These are phyloP conservation scores for Salix caprea DNA, from an alignment of 345 rosid genomes.

Conservation along the genomic window DNA sequence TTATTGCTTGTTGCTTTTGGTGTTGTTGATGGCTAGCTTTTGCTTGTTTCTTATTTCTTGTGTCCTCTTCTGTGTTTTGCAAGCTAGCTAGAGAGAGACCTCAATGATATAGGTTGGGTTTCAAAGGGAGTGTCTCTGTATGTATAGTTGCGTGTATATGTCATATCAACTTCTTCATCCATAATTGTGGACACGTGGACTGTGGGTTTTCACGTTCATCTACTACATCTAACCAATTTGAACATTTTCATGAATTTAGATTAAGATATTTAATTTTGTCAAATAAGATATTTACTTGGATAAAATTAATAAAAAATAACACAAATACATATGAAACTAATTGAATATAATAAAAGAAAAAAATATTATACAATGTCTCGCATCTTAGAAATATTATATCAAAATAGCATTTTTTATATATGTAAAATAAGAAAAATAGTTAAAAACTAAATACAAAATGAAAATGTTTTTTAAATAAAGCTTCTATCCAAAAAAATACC, in stretches of 20 bases:
- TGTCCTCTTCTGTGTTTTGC: slow-evolving; percentile 15
- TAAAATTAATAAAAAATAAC: too few relatives aligned
- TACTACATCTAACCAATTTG: neutral
- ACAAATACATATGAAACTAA: too few relatives aligned
- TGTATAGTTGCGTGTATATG: slow-evolving; percentile 38
- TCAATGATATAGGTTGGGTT: slow-evolving; percentile 37
- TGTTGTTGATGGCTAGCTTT: slow-evolving; percentile 10
- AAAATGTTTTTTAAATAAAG: too few relatives aligned
- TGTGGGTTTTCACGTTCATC: slow-evolving; percentile 21
- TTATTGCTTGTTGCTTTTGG: slow-evolving; percentile 3
- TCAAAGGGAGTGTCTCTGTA: neutral
- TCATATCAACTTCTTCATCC: slow-evolving; percentile 20
- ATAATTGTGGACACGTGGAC: slow-evolving; percentile 33
- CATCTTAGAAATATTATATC: too few relatives aligned
- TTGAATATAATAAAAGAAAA: too few relatives aligned
- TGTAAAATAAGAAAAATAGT: too few relatives aligned
- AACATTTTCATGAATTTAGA: neutral
- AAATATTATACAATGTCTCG: too few relatives aligned
- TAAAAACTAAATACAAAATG: too few relatives aligned
- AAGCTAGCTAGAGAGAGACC: slow-evolving; percentile 15
- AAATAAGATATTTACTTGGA: too few relatives aligned
- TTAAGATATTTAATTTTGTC: too few relatives aligned
- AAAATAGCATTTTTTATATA: too few relatives aligned
- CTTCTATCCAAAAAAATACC: too few relatives aligned
- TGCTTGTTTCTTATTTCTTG: neutral